Evolutionary conservation across 2,329 filamentous ascomycete species (phyloP), one percentile per base, ranked within the genome.

Genomic region (Fusarium illudens): DNA sequence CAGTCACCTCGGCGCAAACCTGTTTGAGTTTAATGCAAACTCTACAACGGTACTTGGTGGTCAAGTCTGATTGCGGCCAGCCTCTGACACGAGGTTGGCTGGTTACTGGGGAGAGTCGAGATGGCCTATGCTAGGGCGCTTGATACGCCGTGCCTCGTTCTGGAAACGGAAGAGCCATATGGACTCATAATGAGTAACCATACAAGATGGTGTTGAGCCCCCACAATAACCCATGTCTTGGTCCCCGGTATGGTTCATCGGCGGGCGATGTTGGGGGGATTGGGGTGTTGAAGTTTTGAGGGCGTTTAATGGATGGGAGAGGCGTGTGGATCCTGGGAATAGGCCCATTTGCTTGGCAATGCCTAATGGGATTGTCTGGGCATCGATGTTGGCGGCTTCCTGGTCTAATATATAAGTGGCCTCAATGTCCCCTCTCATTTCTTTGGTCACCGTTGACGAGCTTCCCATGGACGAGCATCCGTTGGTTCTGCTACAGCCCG

Each of bases 191-290:
- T 66, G 65, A 69, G 57, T 49, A 34, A 56, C 15, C 13, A 7
- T n/a, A 20, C 46, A 34, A 42, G 55, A 57, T 64, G 66, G 66
- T 60, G 62, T 52, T 46, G 51, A 57, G 33, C 46, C 65, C 58
- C 54, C 53, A 46, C 53, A 59, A 25, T 44, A 39, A 15, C 42
- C 53, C 58, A 51, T 63, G 65, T 36, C 44, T 54, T 51, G 44
- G 27, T 56, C 62, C 53, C 62, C 65, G 65, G 65, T 53, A 49
- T 68, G 62, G 30, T 60, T 60, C 62, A 69, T 58, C 48, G 48
- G 62, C 46, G 51, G 51, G 53, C 27, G 17, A 32, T 42, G 50
- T 64, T 62, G 54, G 58, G 51, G 42, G 22, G 27, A 39, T 64
- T 59, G 54, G 58, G 51, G 42, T 17, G 32, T 52, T 67, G 53